phyloP scores from a whole-genome alignment of 139 green algal species.

The Coelastrella sp. region DNA sequence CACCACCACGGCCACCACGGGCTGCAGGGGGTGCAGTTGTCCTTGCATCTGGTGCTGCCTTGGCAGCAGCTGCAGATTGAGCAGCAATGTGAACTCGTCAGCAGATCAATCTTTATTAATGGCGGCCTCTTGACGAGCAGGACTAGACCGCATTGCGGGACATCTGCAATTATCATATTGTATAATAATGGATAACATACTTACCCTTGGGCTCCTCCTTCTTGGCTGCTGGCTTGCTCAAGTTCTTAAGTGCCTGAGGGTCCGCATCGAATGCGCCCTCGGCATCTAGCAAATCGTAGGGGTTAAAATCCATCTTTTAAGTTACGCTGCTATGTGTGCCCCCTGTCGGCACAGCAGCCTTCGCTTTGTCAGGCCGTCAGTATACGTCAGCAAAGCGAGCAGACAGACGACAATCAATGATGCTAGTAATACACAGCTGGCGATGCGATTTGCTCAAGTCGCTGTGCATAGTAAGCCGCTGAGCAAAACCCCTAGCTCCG shows the following conservation, averaged over 20 bases:
- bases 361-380: neutral
- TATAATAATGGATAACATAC: neutral
- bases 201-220: conserved; percentile 54
- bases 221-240: conserved; percentile 30
- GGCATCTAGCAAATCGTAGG: conserved; percentile 55
- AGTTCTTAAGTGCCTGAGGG: conserved; percentile 50
- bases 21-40: conserved; percentile 23
- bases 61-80: conserved; percentile 31
- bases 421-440: too few relatives aligned
- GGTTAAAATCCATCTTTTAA: conserved; percentile 41
- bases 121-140: conserved; percentile 5
- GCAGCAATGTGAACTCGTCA: neutral
- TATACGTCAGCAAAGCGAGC: neutral
- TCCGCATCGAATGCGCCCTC: conserved; percentile 49
- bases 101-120: neutral
- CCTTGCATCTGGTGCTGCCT: conserved; percentile 41
- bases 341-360: conserved; percentile 1
- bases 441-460: too few relatives aligned
- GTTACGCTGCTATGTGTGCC: conserved; percentile 13
- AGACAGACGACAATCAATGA: neutral
- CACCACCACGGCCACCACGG: conserved; percentile 42
- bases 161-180: too few relatives aligned
- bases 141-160: neutral
- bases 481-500: too few relatives aligned
- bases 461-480: too few relatives aligned